Base-by-base conservation (phyloP, 2,329 filamentous ascomycete species). In the Lachnum nothofagi region DNA sequence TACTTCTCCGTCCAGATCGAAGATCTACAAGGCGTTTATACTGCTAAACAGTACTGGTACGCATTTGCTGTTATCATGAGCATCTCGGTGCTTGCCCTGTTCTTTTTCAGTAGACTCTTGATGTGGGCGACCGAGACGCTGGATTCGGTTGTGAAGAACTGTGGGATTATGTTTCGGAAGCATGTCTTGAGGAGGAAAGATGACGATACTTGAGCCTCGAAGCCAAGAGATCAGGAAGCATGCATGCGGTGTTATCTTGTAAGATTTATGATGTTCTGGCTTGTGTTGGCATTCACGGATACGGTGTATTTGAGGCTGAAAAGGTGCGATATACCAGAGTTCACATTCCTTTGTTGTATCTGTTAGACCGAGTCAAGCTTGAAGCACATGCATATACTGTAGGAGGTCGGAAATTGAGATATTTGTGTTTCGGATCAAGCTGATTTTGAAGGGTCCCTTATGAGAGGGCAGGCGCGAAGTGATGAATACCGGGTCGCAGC, bases 1-100 rank as follows among this genome's bases (percentile, higher is more conserved):
- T 90, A 88, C 66, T 90, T 88, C 64, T 83, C 80, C 5, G 76
- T 83, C 1, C 77, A 86, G 63, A 77, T 88, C 42, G 67, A 71
- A 6, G 75, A 78, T 3, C 68, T 82, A 8, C 72, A 77, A 42
- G 63, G 65, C 6, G 67, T 69, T n/a, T 88, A 86, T 66, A 79
- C 77, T 0, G 68, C 75, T 12, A 73, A 66, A 48, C 77, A 80
- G 37, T 90, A 86, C 63, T 89, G 85, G 85, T 71, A 77, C 42
- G 70, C 75, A 23, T 89, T 90, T 68, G 78, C 72, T 0, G 75
- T 83, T 25, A 76, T 87, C 14, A 73, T 85, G 43, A 71, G 73
- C 12, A 53, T 83, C 20, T 84, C 80, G 0, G 73, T 85, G 44
- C 51, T 80, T 7, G 67, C 76, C 31, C 65, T 89, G 38, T 75